Evolutionary conservation across 352 stramenopile genomes (phyloP).

Genomic region (Sclerospora graminicola): DNA sequence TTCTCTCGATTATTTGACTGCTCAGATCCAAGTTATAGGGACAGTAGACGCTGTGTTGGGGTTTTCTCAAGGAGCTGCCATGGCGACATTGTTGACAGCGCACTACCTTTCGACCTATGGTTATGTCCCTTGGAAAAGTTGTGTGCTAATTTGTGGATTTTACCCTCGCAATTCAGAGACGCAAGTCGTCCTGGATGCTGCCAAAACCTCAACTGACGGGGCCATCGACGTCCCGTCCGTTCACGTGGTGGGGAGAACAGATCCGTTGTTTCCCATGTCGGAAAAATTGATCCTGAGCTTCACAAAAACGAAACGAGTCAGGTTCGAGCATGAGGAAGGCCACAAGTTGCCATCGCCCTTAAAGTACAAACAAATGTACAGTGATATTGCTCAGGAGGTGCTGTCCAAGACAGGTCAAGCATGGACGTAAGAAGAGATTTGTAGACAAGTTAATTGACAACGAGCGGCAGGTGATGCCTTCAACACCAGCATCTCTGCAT

Average conservation of each 20-base stretch:
- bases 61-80: slow-evolving; percentile 61
- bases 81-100: slow-evolving; percentile 52
- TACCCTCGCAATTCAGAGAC: slow-evolving; percentile 37
- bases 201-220: slow-evolving; percentile 15
- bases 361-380: slow-evolving; percentile 37
- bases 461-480: neutral
- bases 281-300: slow-evolving; percentile 43
- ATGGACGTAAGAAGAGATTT: neutral
- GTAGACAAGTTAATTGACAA: neutral
- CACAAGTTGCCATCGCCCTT: slow-evolving; percentile 59
- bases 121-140: slow-evolving; percentile 44
- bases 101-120: slow-evolving; percentile 34
- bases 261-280: slow-evolving; percentile 34
- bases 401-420: slow-evolving; percentile 23
- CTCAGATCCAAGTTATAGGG: slow-evolving; percentile 34
- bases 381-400: slow-evolving; percentile 34
- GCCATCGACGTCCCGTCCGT: slow-evolving; percentile 55
- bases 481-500: neutral
- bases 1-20: slow-evolving; percentile 44
- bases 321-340: slow-evolving; percentile 66
- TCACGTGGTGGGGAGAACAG: slow-evolving; percentile 45
- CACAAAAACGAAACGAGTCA: slow-evolving; percentile 17
- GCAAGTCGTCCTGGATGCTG: slow-evolving; percentile 36
- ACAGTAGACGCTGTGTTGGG: slow-evolving; percentile 57
- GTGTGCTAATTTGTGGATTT: slow-evolving; percentile 56